Evolutionary conservation across 106 monocot genomes (phyloP).

Genomic region (Acanthochlamys bracteata): DNA sequence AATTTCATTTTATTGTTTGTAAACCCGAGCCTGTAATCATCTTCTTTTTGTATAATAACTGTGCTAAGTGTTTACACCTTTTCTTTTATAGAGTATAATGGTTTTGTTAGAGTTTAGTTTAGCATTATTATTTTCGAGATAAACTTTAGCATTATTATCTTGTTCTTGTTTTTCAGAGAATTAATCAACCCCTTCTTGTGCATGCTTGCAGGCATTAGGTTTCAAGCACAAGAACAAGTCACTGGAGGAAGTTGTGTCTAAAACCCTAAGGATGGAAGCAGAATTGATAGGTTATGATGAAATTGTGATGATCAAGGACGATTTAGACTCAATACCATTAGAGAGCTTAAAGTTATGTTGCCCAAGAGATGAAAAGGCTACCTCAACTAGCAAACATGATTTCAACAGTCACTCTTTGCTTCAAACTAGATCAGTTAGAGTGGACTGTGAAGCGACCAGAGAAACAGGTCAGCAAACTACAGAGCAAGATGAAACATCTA

Average conservation of each 20-base stretch:
- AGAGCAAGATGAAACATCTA: too few species aligned
- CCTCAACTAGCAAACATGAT: not conserved
- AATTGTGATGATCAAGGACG: constrained; percentile 27
- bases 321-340: constrained; percentile 7
- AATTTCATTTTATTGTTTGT: too few species aligned
- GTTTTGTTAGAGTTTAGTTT: too few species aligned
- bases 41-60: too few species aligned
- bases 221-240: constrained; percentile 72
- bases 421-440: not conserved
- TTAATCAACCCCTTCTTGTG: not conserved
- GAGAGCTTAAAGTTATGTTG: constrained; percentile 2
- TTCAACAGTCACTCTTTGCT: not conserved
- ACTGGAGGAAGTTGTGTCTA: constrained; percentile 47
- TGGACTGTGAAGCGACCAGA: not conserved
- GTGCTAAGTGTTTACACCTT: too few species aligned
- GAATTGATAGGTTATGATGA: constrained; percentile 87
- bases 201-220: constrained; percentile 43
- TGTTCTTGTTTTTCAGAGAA: not conserved
- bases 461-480: too few species aligned
- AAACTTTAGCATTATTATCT: not conserved
- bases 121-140: not conserved
- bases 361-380: not conserved
- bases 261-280: constrained; percentile 34
- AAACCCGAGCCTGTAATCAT: too few species aligned
- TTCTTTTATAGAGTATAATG: too few species aligned